phyloP scores from a whole-genome alignment of 202 grass and related monocot species.

The Saccharum hybrid region DNA sequence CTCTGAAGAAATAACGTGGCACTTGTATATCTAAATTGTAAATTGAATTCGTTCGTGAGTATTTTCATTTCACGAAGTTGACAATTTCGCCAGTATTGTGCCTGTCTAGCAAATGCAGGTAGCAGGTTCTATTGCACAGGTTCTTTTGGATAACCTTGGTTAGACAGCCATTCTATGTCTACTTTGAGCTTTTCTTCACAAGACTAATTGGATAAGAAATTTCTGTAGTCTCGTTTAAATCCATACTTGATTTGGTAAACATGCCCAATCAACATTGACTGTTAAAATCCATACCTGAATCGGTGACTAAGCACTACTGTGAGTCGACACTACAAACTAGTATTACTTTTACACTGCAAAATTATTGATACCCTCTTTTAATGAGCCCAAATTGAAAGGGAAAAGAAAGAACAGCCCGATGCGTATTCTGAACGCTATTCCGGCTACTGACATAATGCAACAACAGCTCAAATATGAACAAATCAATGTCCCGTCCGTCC shows the following conservation, averaged over 20 bases:
- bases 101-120: background rate
- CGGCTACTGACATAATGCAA: background rate
- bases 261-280: background rate
- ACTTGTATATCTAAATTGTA: background rate
- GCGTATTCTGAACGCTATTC: constrained; percentile 23
- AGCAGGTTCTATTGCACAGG: background rate
- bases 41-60: background rate
- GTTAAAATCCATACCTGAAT: background rate
- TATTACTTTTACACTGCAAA: constrained; percentile 3
- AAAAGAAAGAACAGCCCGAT: background rate
- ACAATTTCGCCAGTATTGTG: background rate
- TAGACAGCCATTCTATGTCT: too few species aligned
- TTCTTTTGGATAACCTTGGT: background rate
- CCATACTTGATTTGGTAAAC: background rate
- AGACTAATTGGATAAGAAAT: background rate
- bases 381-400: background rate
- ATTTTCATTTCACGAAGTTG: background rate
- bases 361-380: background rate
- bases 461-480: constrained; percentile 1
- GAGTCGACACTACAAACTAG: background rate
- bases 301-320: background rate
- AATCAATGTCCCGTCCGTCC: constrained; percentile 13
- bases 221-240: background rate
- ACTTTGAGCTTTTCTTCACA: background rate
- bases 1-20: constrained; percentile 14